Base-by-base conservation (phyloP, 768 basidiomycete genomes). In the Cyclocybe cylindracea region DNA sequence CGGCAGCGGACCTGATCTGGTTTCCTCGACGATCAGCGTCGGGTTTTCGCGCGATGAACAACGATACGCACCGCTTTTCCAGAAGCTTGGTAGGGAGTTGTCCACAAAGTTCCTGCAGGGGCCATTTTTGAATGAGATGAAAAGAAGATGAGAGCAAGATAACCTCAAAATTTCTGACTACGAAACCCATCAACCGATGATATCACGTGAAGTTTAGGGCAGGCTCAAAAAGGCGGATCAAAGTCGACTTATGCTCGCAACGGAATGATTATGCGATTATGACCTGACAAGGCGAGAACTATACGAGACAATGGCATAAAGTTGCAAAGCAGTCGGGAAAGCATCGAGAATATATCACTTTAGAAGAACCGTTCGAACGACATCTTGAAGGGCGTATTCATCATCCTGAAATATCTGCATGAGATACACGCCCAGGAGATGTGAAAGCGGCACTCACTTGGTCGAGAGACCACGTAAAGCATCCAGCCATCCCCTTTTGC, bases 101-200 rank as follows among this genome's bases (percentile, higher is more conserved):
- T 78, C 74, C 79, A 89, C 51, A 91, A 77, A 55, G 84, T 90
- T 60, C 86, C 86, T 54, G 75, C 70, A 46, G 85, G 77, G 52
- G 79, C 71, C 77, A 79, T 85, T 72, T 74, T 70, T 66, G 50
- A 42, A 57, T 38, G 33, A 24, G 46, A 53, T 42, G 47, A 38
- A 24, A 49, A n/a, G 49, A 44, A 16, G 44, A 42, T 31, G 36
- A 50, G 46, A 50, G 46, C 11, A 51, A 60, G 57, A 61, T 58
- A 56, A 61, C 53, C 50, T 43, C 44, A 46, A 56, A 51, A 35
- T 48, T 54, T 58, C 51, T 51, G 56, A 37, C 51, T 42, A 44
- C 53, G 42, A 57, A 43, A 47, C 34, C 50, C 49, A 39, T 31
- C 34, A 48, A 56, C 52, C 50, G 48, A 35, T 13, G 39, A 32